A percentile compares a stretch with the other conserved stretches of the same genome.
Evolutionary conservation across 176 grass and related monocot species (phyloP).

Genomic region (Carex pumila): DNA sequence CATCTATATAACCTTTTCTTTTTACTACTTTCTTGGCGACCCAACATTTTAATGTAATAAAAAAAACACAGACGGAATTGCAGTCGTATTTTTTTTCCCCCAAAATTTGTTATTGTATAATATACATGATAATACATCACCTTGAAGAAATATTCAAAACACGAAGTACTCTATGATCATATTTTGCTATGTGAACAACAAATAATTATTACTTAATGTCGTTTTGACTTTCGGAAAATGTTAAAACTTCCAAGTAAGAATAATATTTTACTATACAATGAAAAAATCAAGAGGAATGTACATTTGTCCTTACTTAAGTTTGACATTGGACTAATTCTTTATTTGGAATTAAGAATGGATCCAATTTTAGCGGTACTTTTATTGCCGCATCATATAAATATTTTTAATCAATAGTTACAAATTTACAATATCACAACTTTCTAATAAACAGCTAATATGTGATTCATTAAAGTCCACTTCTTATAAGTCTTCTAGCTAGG

Average conservation of each 20-base stretch:
- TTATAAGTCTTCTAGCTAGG: conserved; percentile 17
- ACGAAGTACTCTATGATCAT: not conserved
- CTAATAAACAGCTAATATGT: conserved; percentile 6
- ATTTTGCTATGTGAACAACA: not conserved
- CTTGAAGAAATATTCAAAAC: not conserved
- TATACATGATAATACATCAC: not conserved
- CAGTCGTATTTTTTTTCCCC: too few relatives aligned
- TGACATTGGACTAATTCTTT: conserved; percentile 25
- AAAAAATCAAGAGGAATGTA: conserved; percentile 11
- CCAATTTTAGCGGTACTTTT: conserved; percentile 32
- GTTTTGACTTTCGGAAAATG: not conserved
- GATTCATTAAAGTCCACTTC: conserved; percentile 20
- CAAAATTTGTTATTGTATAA: not conserved
- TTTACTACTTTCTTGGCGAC: not conserved
- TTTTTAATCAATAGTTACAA: conserved; percentile 17
- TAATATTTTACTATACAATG: not conserved
- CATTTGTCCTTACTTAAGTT: conserved; percentile 18
- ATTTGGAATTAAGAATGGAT: conserved; percentile 6
- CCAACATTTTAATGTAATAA: not conserved
- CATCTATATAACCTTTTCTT: not conserved
- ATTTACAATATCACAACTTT: not conserved
- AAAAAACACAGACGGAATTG: not conserved
- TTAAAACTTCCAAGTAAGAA: not conserved
- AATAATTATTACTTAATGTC: not conserved
- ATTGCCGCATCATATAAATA: conserved; percentile 21